These are phyloP conservation scores for Clonostachys sp. DNA, from an alignment of 2,329 filamentous ascomycete species.

Conservation along the genomic window DNA sequence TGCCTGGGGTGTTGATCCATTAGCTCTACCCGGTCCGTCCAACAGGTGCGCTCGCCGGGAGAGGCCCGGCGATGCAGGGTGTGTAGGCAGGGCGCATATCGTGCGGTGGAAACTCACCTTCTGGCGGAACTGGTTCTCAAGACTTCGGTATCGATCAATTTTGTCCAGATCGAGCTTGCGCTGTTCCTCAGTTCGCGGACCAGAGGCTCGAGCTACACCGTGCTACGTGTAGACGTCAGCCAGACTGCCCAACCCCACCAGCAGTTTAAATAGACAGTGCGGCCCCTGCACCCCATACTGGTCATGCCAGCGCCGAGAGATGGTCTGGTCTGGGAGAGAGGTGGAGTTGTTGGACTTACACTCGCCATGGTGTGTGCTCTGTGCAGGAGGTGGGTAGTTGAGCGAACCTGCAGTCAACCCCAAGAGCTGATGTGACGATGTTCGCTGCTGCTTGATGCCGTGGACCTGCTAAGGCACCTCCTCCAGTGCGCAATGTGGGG, in stretches of 20 bases:
- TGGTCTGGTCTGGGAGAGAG: background rate
- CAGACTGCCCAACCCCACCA: background rate
- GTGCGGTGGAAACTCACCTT: conserved; percentile 40
- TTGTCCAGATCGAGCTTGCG: conserved; percentile 67
- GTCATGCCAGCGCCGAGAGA: too few relatives aligned
- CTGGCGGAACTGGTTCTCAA: conserved; percentile 64
- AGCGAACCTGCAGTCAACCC: background rate
- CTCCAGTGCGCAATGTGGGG: too few relatives aligned
- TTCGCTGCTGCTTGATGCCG: too few relatives aligned
- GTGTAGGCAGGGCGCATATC: background rate
- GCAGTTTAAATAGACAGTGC: too few relatives aligned
- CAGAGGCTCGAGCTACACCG: conserved; percentile 69
- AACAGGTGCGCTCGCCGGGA: background rate
- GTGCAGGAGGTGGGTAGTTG: background rate
- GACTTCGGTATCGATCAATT: conserved; percentile 69
- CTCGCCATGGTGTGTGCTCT: conserved; percentile 1
- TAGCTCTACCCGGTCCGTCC: background rate
- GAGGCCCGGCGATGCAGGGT: background rate
- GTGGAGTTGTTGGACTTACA: background rate
- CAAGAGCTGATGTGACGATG: background rate
- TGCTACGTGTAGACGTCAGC: conserved; percentile 35
- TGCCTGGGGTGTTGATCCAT: conserved; percentile 15
- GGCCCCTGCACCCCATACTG: too few relatives aligned
- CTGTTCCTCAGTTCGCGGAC: conserved; percentile 62
- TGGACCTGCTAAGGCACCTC: too few relatives aligned